Percentiles rank a stretch among this genome's conserved stretches.
Conservation (phyloP, 495 filamentous ascomycete species). For the Aspergillus baeticus region DNA sequence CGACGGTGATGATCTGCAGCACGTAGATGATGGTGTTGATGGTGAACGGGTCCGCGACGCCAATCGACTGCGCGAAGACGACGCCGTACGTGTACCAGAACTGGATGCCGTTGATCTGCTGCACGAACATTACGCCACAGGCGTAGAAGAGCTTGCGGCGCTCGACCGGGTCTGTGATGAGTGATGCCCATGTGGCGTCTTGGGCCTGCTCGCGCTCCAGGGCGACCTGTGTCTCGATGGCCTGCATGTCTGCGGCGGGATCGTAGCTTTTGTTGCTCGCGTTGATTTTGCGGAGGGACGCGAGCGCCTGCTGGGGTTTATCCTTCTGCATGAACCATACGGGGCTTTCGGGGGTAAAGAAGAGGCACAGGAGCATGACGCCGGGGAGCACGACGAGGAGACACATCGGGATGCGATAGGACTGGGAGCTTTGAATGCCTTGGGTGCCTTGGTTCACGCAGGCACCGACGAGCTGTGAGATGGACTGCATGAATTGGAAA, state of each 20-base stretch:
- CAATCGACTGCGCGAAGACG: constrained; percentile 37
- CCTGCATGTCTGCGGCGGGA: constrained; percentile 23
- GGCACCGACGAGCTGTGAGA: constrained; percentile 32
- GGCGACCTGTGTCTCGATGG: constrained; percentile 19
- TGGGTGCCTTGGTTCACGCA: constrained; percentile 35
- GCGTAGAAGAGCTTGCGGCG: constrained; percentile 36
- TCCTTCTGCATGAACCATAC: constrained; percentile 30
- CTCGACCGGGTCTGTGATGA: constrained; percentile 33
- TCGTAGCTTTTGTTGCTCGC: constrained; percentile 24
- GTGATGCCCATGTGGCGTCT: constrained; percentile 26
- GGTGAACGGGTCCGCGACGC: constrained; percentile 33
- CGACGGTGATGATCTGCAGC: constrained; percentile 34
- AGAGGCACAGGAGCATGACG: constrained; percentile 29
- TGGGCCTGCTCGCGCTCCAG: constrained; percentile 21
- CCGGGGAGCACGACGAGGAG: constrained; percentile 29
- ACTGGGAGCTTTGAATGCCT: constrained; percentile 19
- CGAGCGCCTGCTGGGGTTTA: constrained; percentile 22
- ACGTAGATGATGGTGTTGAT: constrained; percentile 34
- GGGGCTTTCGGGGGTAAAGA: constrained; percentile 36
- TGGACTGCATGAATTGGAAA: constrained; percentile 38
- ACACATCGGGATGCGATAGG: constrained; percentile 37
- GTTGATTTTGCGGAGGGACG: constrained; percentile 33
- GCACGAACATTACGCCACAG: constrained; percentile 33
- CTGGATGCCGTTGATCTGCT: constrained; percentile 41
- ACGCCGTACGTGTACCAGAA: constrained; percentile 41